Conservation (phyloP, 2,329 filamentous ascomycete genomes). For the Talaromyces sp. region DNA sequence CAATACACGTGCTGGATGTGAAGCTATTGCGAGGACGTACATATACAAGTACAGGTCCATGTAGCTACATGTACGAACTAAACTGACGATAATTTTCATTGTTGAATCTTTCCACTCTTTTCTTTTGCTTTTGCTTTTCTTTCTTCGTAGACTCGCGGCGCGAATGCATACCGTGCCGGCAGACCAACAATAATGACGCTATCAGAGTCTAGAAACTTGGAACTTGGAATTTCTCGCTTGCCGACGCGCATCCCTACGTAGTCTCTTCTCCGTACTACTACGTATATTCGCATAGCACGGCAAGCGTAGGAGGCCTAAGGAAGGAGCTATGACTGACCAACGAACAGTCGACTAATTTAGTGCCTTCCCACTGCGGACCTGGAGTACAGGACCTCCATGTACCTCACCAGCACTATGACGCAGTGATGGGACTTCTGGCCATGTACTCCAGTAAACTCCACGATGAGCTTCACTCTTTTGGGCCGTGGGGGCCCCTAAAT, state of each 20-base stretch:
- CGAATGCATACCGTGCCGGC: neutral
- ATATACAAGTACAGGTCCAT: neutral
- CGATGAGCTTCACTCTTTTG: neutral
- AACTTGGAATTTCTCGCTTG: neutral
- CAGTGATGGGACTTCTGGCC: neutral
- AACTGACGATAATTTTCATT: neutral
- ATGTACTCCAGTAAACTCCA: neutral
- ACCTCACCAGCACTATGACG: conserved; percentile 2
- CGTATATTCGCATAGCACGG: neutral
- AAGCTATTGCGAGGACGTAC: neutral
- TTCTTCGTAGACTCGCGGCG: too few species aligned
- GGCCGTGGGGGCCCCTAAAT: neutral
- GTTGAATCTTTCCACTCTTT: neutral
- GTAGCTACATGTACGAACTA: too few species aligned
- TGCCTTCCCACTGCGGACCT: neutral
- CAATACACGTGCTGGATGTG: neutral
- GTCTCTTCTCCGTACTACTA: neutral
- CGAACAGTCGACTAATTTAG: neutral
- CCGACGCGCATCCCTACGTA: neutral
- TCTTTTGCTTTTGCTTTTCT: neutral
- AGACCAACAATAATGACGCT: neutral
- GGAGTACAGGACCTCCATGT: conserved; percentile 2
- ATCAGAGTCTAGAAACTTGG: neutral
- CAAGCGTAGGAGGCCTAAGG: neutral
- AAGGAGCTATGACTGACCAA: neutral